These are phyloP conservation scores for Apiospora pterosperma DNA, from an alignment of 2,329 filamentous ascomycete genomes.

Conservation along the genomic window DNA sequence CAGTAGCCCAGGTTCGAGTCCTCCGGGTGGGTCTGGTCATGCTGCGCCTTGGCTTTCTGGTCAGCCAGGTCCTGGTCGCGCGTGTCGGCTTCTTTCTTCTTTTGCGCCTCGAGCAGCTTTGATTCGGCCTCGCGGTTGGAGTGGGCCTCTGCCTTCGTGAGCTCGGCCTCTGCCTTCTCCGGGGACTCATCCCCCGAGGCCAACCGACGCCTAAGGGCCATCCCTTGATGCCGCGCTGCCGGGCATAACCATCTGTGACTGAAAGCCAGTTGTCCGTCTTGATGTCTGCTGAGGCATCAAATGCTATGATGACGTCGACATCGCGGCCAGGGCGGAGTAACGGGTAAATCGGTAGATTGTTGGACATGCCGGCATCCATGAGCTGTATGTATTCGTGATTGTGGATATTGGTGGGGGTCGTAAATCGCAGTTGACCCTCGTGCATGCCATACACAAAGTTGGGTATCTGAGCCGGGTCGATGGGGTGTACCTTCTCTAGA, in stretches of 20 bases:
- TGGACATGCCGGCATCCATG: constrained; percentile 99
- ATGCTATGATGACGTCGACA: constrained; percentile 86
- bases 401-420: constrained; percentile 75
- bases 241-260: constrained; percentile 88
- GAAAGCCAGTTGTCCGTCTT: constrained; percentile 95
- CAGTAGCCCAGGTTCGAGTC: constrained; percentile 77
- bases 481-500: constrained; percentile 87
- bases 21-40: constrained; percentile 39
- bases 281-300: constrained; percentile 92
- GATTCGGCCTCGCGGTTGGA: constrained; percentile 57
- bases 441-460: constrained; percentile 82
- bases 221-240: constrained; percentile 84
- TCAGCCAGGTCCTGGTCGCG: constrained; percentile 16
- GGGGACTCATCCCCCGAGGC: constrained; percentile 64
- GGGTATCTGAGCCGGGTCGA: constrained; percentile 85
- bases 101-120: constrained; percentile 59
- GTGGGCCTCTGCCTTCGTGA: constrained; percentile 64
- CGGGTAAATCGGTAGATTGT: constrained; percentile 95
- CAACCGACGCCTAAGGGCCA: constrained; percentile 96
- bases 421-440: constrained; percentile 66
- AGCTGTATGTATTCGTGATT: constrained; percentile 69
- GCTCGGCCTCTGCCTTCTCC: constrained; percentile 58
- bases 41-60: constrained; percentile 30
- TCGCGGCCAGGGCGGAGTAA: constrained; percentile 83
- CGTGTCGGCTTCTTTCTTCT: constrained; percentile 14